Base-by-base conservation (phyloP, 345 rosid species). In the Rhizophora mangle region DNA sequence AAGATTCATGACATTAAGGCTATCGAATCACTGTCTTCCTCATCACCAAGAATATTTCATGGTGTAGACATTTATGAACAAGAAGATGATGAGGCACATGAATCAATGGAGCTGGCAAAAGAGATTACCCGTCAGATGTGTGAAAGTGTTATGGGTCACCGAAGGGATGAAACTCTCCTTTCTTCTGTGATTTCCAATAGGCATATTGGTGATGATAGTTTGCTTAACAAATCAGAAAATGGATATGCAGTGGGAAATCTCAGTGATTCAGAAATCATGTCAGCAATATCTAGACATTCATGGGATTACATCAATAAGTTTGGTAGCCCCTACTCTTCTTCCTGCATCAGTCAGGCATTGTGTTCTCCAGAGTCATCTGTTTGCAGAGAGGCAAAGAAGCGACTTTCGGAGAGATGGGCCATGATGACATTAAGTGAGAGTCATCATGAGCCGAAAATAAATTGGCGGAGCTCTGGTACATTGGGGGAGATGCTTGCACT, bases 401-500 rank as follows among this genome's bases (percentile, higher is more conserved):
- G 89, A 47, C 86, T 89, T 56, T 92, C 98, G 36, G 99, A 92
- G 78, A 89, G 99, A 84, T 96, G 99, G 99, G 93, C 96, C 68
- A 79, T 85, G 84, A 85, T 90, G 91, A 74, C 98, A 62, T 84
- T 85, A 71, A 83, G 79, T 77, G 90, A 83, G 67, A 86, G 72
- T 78, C 78, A 79, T 63, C 86, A 76, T 30, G 89, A 85, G 65
- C 89, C 74, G 36, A 83, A 80, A 56, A 76, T 68, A 65, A 64
- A 76, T 64, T 72, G 80, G 66, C 85, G 81, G 79, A 84, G 87
- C 78, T 92, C 97, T 60, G 89, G 87, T 43, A 91, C 96, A 24
- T 76, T 92, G 72, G 98, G 99, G 7, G 98, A 92, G 79, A 92
- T 96, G 98, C 99, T 95, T 84, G 85, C 94, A 27, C 90, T 96